phyloP scores from a whole-genome alignment of 257 asterid species.

The Anisodus tanguticus region DNA sequence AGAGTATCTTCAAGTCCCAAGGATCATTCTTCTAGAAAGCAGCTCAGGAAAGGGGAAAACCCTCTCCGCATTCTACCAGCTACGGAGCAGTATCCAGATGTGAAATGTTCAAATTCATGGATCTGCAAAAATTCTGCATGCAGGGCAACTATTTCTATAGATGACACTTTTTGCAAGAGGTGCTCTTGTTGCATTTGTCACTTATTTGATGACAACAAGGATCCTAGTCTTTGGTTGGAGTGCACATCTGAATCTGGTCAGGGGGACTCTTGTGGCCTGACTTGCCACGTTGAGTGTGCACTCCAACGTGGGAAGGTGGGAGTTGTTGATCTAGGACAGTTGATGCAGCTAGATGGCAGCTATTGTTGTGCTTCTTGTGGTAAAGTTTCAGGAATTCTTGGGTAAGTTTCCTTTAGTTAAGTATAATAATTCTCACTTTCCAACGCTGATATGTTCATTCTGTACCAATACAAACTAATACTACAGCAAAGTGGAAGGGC shows the following conservation, averaged over 20 bases:
- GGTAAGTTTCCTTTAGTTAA: conserved; percentile 51
- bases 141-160: conserved; percentile 68
- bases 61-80: conserved; percentile 65
- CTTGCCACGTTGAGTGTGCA: conserved; percentile 92
- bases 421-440: not conserved
- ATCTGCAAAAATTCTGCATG: conserved; percentile 83
- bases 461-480: not conserved
- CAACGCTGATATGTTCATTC: not conserved
- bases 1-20: conserved; percentile 58
- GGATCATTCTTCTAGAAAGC: conserved; percentile 68
- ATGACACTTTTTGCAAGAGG: conserved; percentile 84
- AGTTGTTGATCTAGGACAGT: conserved; percentile 73
- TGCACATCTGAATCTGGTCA: conserved; percentile 72
- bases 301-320: conserved; percentile 79
- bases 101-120: conserved; percentile 57
- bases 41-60: conserved; percentile 65
- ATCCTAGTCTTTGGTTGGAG: conserved; percentile 91
- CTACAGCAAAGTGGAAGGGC: not conserved
- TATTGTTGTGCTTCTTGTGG: conserved; percentile 92
- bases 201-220: conserved; percentile 86
- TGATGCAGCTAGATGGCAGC: conserved; percentile 91
- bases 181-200: conserved; percentile 92
- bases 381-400: conserved; percentile 84
- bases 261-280: conserved; percentile 77
- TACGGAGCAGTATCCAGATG: conserved; percentile 57